Evolutionary conservation across 2,329 filamentous ascomycete genomes (phyloP), one percentile per base, ranked within the genome.

Genomic region (Rhinocladiella similis): DNA sequence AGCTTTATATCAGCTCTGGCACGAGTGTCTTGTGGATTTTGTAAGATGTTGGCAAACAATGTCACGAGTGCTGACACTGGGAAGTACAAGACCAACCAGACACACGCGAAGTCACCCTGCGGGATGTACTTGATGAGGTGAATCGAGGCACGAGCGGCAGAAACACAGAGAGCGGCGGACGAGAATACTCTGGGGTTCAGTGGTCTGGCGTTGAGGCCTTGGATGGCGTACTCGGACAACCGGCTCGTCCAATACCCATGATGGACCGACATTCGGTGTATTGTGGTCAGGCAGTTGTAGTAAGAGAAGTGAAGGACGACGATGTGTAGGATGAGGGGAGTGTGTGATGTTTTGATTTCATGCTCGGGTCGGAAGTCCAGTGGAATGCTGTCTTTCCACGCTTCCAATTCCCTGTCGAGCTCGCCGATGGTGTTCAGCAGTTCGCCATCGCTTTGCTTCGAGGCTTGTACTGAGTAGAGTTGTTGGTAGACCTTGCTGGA

Each of bases 161-260:
- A 90, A 2, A 96, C 95, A 69, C 93, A 97, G 2, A 99, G 80
- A 2, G 91, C 89, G 4, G 94, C 92, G 1, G 92, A 97, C 47
- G 92, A 91, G 74, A 97, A 99, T 7, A 99, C 90, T 64, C 94
- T 82, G 0, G 94, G 94, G 69, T 97, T 99, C 52, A 99, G 75
- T 1, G 94, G 92, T 62, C 89, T 83, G 0, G 92, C 88, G 71
- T 97, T 97, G 41, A 97, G 79, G 1, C 94, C 94, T 71, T 96
- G 90, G 54, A 97, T 94, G 14, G 94, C 94, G 68, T 91, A 97
- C 67, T 97, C 93, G 36, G 92, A 96, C 39, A 99, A 76, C 36
- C 94, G 85, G 68, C 90, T 97, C 1, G 93, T 97, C 94, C 94
- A 99, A 75, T 96, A 97, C 13, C 94, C 94, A 69, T 97, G 92